These are phyloP conservation scores for Plantago coronopus DNA, from an alignment of 305 asterid genomes.

Conservation along the genomic window DNA sequence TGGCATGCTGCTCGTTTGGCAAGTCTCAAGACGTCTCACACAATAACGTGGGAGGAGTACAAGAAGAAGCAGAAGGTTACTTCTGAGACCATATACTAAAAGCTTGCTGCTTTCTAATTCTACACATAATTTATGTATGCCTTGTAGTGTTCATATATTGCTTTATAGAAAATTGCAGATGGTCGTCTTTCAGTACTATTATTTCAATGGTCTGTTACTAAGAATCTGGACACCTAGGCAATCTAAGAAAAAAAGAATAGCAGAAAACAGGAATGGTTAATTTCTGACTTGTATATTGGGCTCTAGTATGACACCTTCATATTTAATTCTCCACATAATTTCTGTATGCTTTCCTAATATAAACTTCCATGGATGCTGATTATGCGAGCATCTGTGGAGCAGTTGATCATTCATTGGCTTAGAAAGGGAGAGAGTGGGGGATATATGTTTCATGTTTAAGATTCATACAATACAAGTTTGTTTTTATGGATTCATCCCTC, in stretches of 20 bases:
- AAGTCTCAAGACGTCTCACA: constrained; percentile 92
- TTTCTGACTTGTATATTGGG: no score
- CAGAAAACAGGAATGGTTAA: no score
- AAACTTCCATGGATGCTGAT: neutral
- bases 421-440: neutral
- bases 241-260: no score
- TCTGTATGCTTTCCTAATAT: no score
- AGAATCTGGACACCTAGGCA: neutral
- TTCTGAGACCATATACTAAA: constrained; percentile 15
- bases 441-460: neutral
- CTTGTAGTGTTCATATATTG: no score
- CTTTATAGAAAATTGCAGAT: neutral
- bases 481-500: no score
- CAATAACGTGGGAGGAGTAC: constrained; percentile 95
- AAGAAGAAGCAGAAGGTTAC: constrained; percentile 91
- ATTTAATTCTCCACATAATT: no score
- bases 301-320: no score
- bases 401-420: neutral
- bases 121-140: neutral
- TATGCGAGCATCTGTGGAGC: neutral
- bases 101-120: constrained; percentile 2
- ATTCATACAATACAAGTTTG: no score
- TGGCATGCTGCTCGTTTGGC: constrained; percentile 99
- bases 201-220: neutral
- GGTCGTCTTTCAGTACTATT: neutral